A percentile compares a stretch with the other conserved stretches of the same genome.
phyloP scores from a whole-genome alignment of 2,329 filamentous ascomycete genomes.

The Lasiodiplodia sp. region DNA sequence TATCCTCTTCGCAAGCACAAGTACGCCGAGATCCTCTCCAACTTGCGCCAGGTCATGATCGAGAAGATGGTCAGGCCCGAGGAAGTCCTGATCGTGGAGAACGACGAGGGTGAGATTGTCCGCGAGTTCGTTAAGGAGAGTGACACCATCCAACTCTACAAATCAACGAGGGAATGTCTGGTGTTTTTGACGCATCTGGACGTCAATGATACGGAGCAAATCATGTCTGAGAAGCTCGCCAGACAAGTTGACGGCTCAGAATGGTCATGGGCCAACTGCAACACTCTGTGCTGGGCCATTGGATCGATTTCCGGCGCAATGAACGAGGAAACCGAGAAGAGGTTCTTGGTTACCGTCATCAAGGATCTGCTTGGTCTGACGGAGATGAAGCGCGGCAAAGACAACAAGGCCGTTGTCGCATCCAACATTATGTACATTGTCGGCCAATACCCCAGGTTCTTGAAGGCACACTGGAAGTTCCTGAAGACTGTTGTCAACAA shows the following conservation, averaged over 20 bases:
- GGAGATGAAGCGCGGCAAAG: constrained; percentile 99
- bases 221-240: constrained; percentile 98
- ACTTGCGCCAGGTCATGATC: constrained; percentile 96
- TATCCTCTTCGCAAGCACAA: constrained; percentile 98
- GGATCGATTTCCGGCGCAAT: constrained; percentile 98
- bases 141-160: constrained; percentile 98
- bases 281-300: constrained; percentile 99
- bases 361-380: constrained; percentile 96
- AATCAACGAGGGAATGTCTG: constrained; percentile 95
- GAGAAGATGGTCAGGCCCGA: constrained; percentile 99
- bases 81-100: constrained; percentile 98
- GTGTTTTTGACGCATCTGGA: constrained; percentile 98
- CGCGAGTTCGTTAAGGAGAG: constrained; percentile 99
- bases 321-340: constrained; percentile 99
- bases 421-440: constrained; percentile 99
- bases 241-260: constrained; percentile 94
- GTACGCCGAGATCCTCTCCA: constrained; percentile 92
- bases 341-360: constrained; percentile 97
- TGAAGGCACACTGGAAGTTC: constrained; percentile 99
- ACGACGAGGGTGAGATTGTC: constrained; percentile 98
- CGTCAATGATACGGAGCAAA: constrained; percentile 95
- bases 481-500: constrained; percentile 99
- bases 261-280: constrained; percentile 99
- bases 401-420: constrained; percentile 98
- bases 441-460: constrained; percentile 95